Evolutionary conservation across 1,139 yeast genomes (phyloP).

Genomic region (Eremothecium cymbalariae): DNA sequence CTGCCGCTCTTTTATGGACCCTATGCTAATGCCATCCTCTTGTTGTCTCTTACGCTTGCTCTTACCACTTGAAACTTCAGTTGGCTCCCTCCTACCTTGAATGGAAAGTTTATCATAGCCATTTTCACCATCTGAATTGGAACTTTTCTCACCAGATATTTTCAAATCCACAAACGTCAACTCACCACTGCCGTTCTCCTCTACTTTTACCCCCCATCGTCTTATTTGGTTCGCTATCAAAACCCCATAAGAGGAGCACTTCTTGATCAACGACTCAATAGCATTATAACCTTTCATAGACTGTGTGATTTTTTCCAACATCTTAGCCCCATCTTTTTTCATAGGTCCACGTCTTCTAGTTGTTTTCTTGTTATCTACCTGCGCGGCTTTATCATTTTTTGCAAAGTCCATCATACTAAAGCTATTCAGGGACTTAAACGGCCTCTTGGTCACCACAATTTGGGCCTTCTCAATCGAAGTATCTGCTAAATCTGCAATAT

Average conservation of each 20-base stretch:
- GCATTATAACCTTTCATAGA: conserved; percentile 87
- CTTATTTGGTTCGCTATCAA: conserved; percentile 63
- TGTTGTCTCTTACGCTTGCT: no score
- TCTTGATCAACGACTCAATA: conserved; percentile 78
- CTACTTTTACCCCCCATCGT: conserved; percentile 77
- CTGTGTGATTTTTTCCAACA: conserved; percentile 60
- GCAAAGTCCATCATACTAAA: conserved; percentile 38
- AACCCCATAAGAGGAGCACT: conserved; percentile 73
- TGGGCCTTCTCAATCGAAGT: conserved; percentile 64
- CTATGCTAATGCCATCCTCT: no score
- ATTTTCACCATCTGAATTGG: conserved; percentile 20
- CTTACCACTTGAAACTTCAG: conserved; percentile 34
- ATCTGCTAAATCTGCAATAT: conserved; percentile 71
- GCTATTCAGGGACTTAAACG: conserved; percentile 57
- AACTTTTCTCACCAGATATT: conserved; percentile 17
- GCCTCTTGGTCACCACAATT: conserved; percentile 54
- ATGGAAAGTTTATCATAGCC: conserved; percentile 2
- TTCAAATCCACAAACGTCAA: conserved; percentile 31
- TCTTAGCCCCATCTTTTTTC: conserved; percentile 65
- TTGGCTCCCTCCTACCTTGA: not conserved
- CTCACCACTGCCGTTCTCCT: conserved; percentile 42
- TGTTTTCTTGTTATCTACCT: conserved; percentile 22
- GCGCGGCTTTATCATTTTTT: conserved; percentile 7
- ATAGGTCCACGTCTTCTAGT: conserved; percentile 35
- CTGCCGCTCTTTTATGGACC: no score